phyloP scores from a whole-genome alignment of 164 flowering plant species.

The Amborella trichopoda region DNA sequence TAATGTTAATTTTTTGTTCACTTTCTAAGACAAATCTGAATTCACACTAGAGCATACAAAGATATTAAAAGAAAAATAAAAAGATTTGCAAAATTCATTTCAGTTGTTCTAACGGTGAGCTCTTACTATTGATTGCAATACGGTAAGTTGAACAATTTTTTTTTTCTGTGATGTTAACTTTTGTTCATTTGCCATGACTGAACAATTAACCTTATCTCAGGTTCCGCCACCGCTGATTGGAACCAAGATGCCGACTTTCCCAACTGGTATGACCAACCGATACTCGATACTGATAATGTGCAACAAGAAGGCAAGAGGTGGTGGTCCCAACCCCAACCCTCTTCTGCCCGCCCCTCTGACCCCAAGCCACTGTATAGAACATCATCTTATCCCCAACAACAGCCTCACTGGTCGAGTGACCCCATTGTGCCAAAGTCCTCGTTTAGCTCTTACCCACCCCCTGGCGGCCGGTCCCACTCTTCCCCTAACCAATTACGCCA shows the following conservation, averaged over 20 bases:
- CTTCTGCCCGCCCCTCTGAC: constrained; percentile 20
- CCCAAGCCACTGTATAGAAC: constrained; percentile 18
- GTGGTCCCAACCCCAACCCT: constrained; percentile 48
- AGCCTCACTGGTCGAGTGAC: constrained; percentile 37
- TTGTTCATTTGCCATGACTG: too few species aligned
- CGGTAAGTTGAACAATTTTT: too few species aligned
- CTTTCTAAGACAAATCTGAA: too few species aligned
- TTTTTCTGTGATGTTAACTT: too few species aligned
- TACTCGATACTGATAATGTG: constrained; percentile 27
- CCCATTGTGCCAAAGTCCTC: constrained; percentile 30
- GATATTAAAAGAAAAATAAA: too few species aligned
- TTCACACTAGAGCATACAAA: too few species aligned
- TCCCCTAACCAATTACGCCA: constrained; percentile 28
- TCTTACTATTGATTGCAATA: too few species aligned
- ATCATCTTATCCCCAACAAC: constrained; percentile 1
- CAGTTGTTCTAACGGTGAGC: too few species aligned
- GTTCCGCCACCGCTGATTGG: constrained; percentile 60
- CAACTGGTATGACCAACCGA: constrained; percentile 33
- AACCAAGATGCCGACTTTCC: constrained; percentile 30
- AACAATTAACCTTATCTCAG: too few species aligned
- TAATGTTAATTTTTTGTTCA: too few species aligned
- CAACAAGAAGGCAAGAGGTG: constrained; percentile 44
- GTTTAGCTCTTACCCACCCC: constrained; percentile 42
- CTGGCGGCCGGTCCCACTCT: constrained; percentile 29
- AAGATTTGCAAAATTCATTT: too few species aligned